Evolutionary conservation across 2,329 filamentous ascomycete genomes (phyloP).

Genomic region (Fusarium buharicum): DNA sequence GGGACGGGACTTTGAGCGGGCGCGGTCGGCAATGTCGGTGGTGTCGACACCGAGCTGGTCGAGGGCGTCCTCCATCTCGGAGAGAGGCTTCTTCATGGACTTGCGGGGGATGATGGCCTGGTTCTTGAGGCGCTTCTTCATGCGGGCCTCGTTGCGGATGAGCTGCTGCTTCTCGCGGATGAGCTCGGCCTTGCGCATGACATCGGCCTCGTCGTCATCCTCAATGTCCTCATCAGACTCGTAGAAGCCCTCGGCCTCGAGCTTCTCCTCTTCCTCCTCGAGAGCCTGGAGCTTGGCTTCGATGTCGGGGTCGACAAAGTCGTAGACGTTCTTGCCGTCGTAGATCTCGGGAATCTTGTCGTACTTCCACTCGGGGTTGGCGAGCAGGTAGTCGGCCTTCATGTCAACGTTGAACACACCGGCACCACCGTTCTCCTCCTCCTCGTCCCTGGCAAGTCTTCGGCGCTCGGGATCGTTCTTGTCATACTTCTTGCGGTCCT

Average conservation of each 20-base stretch:
- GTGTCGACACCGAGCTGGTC: conserved; percentile 88
- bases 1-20: conserved; percentile 69
- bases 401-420: conserved; percentile 97
- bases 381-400: conserved; percentile 86
- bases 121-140: conserved; percentile 98
- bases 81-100: conserved; percentile 81
- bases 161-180: conserved; percentile 95
- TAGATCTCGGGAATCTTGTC: conserved; percentile 95
- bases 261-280: conserved; percentile 93
- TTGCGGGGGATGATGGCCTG: conserved; percentile 90
- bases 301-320: conserved; percentile 97
- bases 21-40: conserved; percentile 76
- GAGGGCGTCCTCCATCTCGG: conserved; percentile 86
- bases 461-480: conserved; percentile 87
- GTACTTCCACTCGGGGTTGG: conserved; percentile 92
- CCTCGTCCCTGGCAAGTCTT: conserved; percentile 83
- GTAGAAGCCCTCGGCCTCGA: conserved; percentile 93
- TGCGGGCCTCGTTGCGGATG: conserved; percentile 92
- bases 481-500: conserved; percentile 87
- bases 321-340: conserved; percentile 96
- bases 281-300: conserved; percentile 90
- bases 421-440: conserved; percentile 91
- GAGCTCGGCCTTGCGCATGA: conserved; percentile 89
- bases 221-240: conserved; percentile 84
- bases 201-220: conserved; percentile 88